These are phyloP conservation scores for Hibiscus tridactylites DNA, from an alignment of 345 rosid species.

Conservation along the genomic window DNA sequence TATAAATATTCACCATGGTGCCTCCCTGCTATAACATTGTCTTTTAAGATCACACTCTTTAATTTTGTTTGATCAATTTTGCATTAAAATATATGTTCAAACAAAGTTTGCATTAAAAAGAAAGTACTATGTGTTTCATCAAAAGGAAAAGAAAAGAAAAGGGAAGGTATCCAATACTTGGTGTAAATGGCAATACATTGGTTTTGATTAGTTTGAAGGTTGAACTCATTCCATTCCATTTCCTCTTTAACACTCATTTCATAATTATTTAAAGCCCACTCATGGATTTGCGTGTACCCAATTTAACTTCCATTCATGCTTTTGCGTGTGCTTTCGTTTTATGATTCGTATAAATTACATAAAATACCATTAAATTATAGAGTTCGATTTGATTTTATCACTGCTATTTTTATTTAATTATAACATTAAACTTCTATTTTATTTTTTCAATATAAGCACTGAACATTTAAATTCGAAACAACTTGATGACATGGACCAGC, in stretches of 20 bases:
- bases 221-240: neutral
- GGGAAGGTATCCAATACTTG: neutral
- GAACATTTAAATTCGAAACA: too few species aligned
- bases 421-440: too few species aligned
- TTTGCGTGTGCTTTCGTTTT: neutral
- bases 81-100: too few species aligned
- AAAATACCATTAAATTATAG: too few species aligned
- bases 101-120: too few species aligned
- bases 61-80: neutral
- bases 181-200: neutral
- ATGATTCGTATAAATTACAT: too few species aligned
- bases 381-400: too few species aligned
- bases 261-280: neutral
- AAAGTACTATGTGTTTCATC: too few species aligned
- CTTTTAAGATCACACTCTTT: neutral
- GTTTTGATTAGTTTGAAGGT: neutral
- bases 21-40: neutral
- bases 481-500: too few species aligned
- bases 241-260: neutral
- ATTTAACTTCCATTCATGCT: neutral
- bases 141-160: neutral
- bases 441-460: too few species aligned
- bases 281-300: slow-evolving; percentile 6
- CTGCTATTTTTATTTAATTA: too few species aligned
- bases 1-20: too few species aligned